Evolutionary conservation across 164 flowering plant species (phyloP).

Genomic region (Tinospora cordifolia): DNA sequence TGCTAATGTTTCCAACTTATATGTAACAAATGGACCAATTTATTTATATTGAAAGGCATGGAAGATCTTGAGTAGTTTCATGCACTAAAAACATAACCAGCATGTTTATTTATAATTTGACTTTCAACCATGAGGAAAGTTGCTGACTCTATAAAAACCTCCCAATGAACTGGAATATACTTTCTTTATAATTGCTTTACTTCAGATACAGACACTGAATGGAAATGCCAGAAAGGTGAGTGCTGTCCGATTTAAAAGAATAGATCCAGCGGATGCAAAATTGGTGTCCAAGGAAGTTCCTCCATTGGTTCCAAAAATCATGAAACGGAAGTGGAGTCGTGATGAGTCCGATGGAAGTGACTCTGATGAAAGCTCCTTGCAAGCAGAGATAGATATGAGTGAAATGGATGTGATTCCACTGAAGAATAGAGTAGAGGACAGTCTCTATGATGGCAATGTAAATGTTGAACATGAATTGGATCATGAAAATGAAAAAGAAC

Average conservation of each 20-base stretch:
- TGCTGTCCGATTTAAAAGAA: constrained; percentile 73
- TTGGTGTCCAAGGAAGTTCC: constrained; percentile 51
- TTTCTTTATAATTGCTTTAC: not conserved
- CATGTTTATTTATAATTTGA: not conserved
- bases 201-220: constrained; percentile 68
- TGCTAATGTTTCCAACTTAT: no score
- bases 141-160: not conserved
- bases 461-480: constrained; percentile 30
- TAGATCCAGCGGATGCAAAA: constrained; percentile 34
- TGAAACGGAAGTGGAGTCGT: constrained; percentile 54
- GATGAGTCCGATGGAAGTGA: constrained; percentile 18
- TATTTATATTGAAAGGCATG: not conserved
- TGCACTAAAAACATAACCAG: not conserved
- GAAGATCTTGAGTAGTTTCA: not conserved
- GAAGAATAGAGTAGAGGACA: constrained; percentile 28
- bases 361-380: constrained; percentile 19
- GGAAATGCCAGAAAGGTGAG: constrained; percentile 96
- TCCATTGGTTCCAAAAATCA: constrained; percentile 58
- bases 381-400: constrained; percentile 14
- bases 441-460: constrained; percentile 27
- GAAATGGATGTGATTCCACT: constrained; percentile 19
- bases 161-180: not conserved
- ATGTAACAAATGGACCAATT: no score
- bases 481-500: constrained; percentile 21
- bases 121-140: not conserved